A percentile compares a stretch with the other conserved stretches of the same genome.
These are phyloP conservation scores for Cryptococcus jaspeensis DNA, from an alignment of 1,284 basidiomycete species.

Conservation along the genomic window DNA sequence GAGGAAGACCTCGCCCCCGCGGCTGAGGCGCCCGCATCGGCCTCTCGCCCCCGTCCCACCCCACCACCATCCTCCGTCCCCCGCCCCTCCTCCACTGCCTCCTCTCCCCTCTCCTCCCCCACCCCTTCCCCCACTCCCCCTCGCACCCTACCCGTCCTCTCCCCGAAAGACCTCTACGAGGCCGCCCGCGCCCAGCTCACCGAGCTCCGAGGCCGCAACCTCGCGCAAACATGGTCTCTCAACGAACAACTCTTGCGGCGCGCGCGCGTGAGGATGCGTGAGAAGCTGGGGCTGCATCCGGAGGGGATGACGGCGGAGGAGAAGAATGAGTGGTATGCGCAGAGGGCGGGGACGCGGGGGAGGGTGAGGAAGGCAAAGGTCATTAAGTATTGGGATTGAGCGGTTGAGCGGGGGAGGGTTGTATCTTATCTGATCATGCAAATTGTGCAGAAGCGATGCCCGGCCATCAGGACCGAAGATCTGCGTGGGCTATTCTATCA, in stretches of 20 bases:
- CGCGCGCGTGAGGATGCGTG: conserved; percentile 7
- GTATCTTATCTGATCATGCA: no score
- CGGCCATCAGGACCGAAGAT: no score
- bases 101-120: neutral
- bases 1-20: no score
- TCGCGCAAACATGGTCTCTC: neutral
- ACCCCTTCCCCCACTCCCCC: neutral
- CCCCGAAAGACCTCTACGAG: neutral
- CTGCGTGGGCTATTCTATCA: no score
- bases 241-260: neutral
- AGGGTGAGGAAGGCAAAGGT: no score
- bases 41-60: neutral
- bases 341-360: neutral
- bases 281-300: conserved; percentile 8
- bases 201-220: neutral
- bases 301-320: conserved; percentile 5
- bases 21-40: neutral
- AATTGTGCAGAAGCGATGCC: no score
- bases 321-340: conserved; percentile 1
- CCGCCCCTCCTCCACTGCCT: neutral
- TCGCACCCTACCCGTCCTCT: neutral
- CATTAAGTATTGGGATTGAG: no score
- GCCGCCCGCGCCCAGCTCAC: neutral
- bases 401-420: no score
- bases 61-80: neutral